Evolutionary conservation across 805 yeast genomes (phyloP).

Genomic region (Saturnispora hagleri): DNA sequence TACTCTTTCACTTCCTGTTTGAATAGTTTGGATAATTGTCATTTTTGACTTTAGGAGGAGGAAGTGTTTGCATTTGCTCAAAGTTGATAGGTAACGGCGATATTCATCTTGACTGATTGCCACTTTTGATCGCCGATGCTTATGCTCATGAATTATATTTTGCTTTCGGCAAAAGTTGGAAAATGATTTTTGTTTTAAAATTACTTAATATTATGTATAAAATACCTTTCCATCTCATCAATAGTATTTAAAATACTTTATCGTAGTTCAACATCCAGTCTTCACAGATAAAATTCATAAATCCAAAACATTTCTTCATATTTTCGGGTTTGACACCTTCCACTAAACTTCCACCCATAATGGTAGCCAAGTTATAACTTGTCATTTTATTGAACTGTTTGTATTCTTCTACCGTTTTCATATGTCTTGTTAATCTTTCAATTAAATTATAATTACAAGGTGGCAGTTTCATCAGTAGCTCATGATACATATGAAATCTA

Average conservation of each 20-base stretch:
- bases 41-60: not conserved
- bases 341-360: constrained; percentile 58
- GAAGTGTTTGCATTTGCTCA: not conserved
- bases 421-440: constrained; percentile 58
- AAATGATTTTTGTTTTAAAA: not conserved
- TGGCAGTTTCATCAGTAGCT: constrained; percentile 40
- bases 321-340: constrained; percentile 44
- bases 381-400: constrained; percentile 76
- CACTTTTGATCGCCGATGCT: not conserved
- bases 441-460: constrained; percentile 57
- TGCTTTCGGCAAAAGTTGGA: not conserved
- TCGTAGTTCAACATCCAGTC: constrained; percentile 37
- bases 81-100: not conserved
- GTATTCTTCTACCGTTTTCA: constrained; percentile 57
- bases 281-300: constrained; percentile 46
- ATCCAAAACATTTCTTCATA: constrained; percentile 40
- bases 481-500: constrained; percentile 21
- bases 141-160: not conserved
- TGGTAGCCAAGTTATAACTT: constrained; percentile 83
- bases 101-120: not conserved
- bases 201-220: not conserved
- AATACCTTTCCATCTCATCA: not conserved
- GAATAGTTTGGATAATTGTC: not conserved
- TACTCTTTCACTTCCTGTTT: not conserved
- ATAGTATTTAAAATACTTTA: constrained; percentile 24